A percentile compares a stretch with the other conserved stretches of the same genome.
Conservation (phyloP, 2,329 filamentous ascomycete genomes). For the Fusarium siculi region DNA sequence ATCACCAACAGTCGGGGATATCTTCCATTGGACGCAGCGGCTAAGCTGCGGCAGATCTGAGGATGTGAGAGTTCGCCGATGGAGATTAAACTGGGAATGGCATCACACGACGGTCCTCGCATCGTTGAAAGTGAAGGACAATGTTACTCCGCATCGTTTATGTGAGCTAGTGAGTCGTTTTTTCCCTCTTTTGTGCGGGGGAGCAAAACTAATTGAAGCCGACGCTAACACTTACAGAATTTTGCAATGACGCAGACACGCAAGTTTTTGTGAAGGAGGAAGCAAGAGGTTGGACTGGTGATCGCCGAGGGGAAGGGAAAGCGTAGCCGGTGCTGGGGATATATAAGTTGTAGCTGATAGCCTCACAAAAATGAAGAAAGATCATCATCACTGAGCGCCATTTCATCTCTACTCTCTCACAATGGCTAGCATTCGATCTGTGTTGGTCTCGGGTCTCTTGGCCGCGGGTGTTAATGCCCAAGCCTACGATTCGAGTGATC, state of each 20-base stretch:
- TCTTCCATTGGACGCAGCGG: conserved; percentile 6
- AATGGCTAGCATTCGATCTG: conserved; percentile 39
- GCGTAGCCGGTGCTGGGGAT: conserved; percentile 2
- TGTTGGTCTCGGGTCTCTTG: conserved; percentile 54
- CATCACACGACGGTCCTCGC: conserved; percentile 20
- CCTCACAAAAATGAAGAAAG: neutral
- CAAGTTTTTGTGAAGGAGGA: neutral
- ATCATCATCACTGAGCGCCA: conserved; percentile 13
- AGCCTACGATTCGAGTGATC: conserved; percentile 38
- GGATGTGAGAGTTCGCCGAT: conserved; percentile 10
- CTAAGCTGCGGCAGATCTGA: conserved; percentile 16
- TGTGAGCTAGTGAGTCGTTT: neutral
- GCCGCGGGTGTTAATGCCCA: conserved; percentile 44
- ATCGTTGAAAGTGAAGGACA: neutral
- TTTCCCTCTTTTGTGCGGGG: neutral
- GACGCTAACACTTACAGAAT: neutral
- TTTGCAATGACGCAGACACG: conserved; percentile 28
- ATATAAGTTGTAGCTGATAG: conserved; percentile 21
- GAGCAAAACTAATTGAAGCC: neutral
- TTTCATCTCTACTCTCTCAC: conserved; percentile 5
- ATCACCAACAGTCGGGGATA: neutral
- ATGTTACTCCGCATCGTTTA: conserved; percentile 13
- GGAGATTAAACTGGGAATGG: conserved; percentile 27
- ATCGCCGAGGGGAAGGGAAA: neutral
- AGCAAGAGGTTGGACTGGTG: neutral